Conservation (phyloP, 2,329 filamentous ascomycete species). For the Colletotrichum sp. region DNA sequence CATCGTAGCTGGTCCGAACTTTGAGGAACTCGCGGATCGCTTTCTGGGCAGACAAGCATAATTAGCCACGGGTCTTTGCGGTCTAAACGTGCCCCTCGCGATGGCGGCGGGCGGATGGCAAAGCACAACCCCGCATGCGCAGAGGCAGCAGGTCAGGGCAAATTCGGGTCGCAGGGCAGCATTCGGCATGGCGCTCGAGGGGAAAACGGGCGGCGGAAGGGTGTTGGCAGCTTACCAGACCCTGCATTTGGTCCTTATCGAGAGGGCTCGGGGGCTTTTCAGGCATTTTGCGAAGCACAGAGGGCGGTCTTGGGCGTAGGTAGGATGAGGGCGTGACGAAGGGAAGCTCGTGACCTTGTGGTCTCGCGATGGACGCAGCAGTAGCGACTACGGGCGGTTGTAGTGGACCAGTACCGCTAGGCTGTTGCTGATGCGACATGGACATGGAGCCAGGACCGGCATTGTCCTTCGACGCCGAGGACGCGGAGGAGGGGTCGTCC, state of each 20-base stretch:
- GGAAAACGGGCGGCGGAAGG: not conserved
- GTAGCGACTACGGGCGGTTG: slow-evolving; percentile 24
- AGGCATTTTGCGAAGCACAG: slow-evolving; percentile 21
- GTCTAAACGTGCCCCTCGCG: not conserved
- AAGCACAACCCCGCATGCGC: slow-evolving; percentile 17
- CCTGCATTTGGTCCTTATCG: slow-evolving; percentile 79
- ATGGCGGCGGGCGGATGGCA: not conserved
- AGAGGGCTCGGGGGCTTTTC: slow-evolving; percentile 58
- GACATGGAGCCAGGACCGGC: slow-evolving; percentile 17
- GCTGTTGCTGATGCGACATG: slow-evolving; percentile 20
- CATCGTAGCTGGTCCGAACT: slow-evolving; percentile 96
- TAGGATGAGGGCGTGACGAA: slow-evolving; percentile 67
- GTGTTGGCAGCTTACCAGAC: slow-evolving; percentile 63
- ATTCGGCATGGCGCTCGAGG: not conserved
- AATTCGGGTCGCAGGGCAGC: not conserved
- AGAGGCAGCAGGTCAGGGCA: not conserved
- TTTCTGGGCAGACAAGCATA: slow-evolving; percentile 58
- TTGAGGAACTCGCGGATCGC: slow-evolving; percentile 95
- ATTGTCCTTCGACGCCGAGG: slow-evolving; percentile 19
- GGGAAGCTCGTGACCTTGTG: slow-evolving; percentile 51
- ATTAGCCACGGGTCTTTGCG: slow-evolving; percentile 7
- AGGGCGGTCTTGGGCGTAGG: slow-evolving; percentile 43
- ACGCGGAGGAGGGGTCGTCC: slow-evolving; percentile 18
- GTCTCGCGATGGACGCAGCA: slow-evolving; percentile 23
- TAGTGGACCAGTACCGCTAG: slow-evolving; percentile 18